Evolutionary conservation across 164 flowering plant genomes (phyloP), one percentile per base, ranked within the genome.

Genomic region (Berberis thunbergii): DNA sequence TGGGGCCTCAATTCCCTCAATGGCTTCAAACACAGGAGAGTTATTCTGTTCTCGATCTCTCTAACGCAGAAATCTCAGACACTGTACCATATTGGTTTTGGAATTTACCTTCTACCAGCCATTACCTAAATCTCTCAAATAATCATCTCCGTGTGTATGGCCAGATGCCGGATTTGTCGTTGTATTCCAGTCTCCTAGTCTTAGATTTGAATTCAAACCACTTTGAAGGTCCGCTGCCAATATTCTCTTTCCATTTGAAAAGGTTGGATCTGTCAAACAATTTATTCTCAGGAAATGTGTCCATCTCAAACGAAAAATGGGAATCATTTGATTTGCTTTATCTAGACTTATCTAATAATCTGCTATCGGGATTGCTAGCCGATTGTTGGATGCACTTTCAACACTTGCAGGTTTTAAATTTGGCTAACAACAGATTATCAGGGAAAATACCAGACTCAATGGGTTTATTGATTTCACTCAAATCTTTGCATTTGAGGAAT

Each of bases 41-140:
- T 1, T 2, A 49, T 62, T 0, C 0, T 4, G 0, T 0, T 0
- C 9, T 60, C 6, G 63, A 40, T 2, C 9, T 62, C 7, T 62
- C 64, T 4, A 38, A 38, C 10, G 3, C 9, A 11, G 45, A 45
- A 9, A 48, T 48, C 6, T 40, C 45, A 62, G 64, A 41, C 41
- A 62, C 45, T 4, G 40, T 62, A 4, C 55, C 64, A 1, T 49
- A 3, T 6, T 62, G 42, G 64, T 62, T 62, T 62, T 49, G 54
- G 45, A 62, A 49, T 41, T 1, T 48, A 3, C 11, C 55, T 10
- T 49, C 64, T 9, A 2, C 2, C 2, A 7, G 7, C 2, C 1
- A 0, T 5, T 4, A 8, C 49, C 41, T 62, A 11, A 7, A 49
- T 62, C 64, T 49, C 4, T 62, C 64, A 0, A 7, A 49, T 7